Percentiles rank a stretch among this genome's conserved stretches.
phyloP scores from a whole-genome alignment of 495 filamentous ascomycete genomes.

The Friedmanniomyces simplex region DNA sequence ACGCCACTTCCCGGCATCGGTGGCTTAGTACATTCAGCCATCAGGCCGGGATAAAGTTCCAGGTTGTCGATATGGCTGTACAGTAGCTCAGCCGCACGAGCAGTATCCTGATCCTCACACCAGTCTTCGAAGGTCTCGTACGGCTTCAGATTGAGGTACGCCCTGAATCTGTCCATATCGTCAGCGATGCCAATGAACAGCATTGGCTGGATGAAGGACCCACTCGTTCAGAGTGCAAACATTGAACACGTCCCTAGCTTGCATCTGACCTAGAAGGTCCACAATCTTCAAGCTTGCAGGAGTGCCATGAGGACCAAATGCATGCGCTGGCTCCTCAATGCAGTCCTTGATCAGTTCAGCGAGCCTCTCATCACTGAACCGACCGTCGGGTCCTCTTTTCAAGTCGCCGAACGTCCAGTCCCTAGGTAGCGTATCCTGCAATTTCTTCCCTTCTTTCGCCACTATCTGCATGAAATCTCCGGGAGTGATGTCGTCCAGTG shows the following conservation, averaged over 20 bases:
- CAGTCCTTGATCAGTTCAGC: constrained; percentile 47
- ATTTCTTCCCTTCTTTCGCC: constrained; percentile 39
- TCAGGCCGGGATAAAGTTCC: constrained; percentile 27
- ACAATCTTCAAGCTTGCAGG: constrained; percentile 26
- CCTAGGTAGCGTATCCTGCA: constrained; percentile 43
- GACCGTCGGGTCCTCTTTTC: constrained; percentile 44
- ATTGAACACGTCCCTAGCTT: constrained; percentile 26
- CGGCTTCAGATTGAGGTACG: constrained; percentile 25
- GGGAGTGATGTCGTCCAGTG: constrained; percentile 36
- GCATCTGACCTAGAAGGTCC: constrained; percentile 26
- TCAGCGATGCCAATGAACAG: background rate
- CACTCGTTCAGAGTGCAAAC: constrained; percentile 30
- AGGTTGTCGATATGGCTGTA: constrained; percentile 28
- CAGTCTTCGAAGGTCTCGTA: constrained; percentile 26
- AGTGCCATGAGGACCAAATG: constrained; percentile 26
- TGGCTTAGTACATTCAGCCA: constrained; percentile 28
- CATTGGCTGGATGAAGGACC: background rate
- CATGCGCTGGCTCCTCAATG: constrained; percentile 43
- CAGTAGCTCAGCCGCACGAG: constrained; percentile 24
- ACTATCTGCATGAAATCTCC: constrained; percentile 45
- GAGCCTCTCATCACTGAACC: constrained; percentile 49
- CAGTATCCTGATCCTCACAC: constrained; percentile 23
- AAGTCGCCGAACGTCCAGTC: constrained; percentile 48
- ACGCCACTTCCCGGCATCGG: constrained; percentile 28
- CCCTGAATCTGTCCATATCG: constrained; percentile 17